Percentiles rank a stretch among this genome's conserved stretches.
Conservation (phyloP, 768 basidiomycete species). For the Tulasnella sp. region DNA sequence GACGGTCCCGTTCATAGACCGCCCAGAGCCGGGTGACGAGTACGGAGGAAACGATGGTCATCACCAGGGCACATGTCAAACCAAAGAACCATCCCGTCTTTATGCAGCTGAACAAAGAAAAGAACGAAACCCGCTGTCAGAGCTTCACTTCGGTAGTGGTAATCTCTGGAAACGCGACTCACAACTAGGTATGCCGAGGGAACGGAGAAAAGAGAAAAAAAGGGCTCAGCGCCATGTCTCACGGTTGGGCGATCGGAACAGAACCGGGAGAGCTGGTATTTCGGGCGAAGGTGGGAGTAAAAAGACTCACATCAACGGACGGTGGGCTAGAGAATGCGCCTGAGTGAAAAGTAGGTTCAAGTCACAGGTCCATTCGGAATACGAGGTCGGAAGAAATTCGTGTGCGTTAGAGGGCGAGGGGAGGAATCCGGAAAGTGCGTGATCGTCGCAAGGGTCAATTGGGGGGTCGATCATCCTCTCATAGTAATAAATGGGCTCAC, state of each 20-base stretch:
- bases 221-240: no score
- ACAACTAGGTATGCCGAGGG: background rate
- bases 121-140: background rate
- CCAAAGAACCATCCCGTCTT: background rate
- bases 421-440: background rate
- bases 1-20: background rate
- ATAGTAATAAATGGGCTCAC: background rate
- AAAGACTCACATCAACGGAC: background rate
- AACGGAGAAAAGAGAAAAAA: no score
- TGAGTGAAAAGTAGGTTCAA: background rate
- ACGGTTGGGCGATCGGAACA: background rate
- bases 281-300: background rate
- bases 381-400: background rate
- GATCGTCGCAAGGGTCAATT: background rate
- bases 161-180: background rate
- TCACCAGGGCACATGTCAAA: background rate
- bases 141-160: no score
- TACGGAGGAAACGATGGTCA: background rate
- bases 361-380: background rate
- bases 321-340: background rate
- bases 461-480: background rate
- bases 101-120: background rate
- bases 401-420: background rate
- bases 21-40: conserved; percentile 7
- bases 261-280: background rate